A percentile compares a stretch with the other conserved stretches of the same genome.
Evolutionary conservation across 148 eudicot genomes (phyloP).

Genomic region (Silene uniflora): DNA sequence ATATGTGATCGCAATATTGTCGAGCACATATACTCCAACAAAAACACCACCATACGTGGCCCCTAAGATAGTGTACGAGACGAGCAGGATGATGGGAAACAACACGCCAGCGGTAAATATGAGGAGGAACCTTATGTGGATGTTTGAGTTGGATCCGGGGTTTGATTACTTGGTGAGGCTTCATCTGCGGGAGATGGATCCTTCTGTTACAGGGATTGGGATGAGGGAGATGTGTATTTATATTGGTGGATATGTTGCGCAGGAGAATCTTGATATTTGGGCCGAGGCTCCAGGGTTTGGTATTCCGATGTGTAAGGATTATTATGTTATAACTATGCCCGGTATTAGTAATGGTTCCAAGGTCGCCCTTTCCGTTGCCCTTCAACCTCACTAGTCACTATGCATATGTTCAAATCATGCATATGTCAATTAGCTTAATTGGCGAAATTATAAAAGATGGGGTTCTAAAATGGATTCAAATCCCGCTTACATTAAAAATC

Average conservation of each 20-base stretch:
- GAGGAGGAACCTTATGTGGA: constrained; percentile 30
- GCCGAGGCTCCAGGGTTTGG: no score
- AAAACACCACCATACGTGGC: constrained; percentile 28
- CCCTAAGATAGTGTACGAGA: constrained; percentile 31
- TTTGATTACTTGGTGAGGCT: constrained; percentile 45
- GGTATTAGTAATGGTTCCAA: background rate
- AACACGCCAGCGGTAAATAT: background rate
- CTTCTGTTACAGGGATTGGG: background rate
- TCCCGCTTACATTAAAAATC: no score
- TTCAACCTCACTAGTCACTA: background rate
- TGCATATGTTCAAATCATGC: no score
- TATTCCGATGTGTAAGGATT: no score
- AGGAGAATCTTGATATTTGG: constrained; percentile 20
- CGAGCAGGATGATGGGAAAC: constrained; percentile 17
- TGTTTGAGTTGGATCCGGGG: constrained; percentile 37
- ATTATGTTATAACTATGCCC: no score
- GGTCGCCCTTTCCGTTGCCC: background rate
- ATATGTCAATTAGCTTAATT: no score
- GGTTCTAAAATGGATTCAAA: no score
- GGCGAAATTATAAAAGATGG: no score
- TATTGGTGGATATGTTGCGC: constrained; percentile 28
- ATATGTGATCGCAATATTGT: no score
- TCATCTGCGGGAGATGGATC: constrained; percentile 36
- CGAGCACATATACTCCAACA: no score
- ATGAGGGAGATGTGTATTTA: constrained; percentile 21